A percentile compares a stretch with the other conserved stretches of the same genome.
Conservation (phyloP, 805 yeast species). For the Wickerhamiella kurtzmanii region DNA sequence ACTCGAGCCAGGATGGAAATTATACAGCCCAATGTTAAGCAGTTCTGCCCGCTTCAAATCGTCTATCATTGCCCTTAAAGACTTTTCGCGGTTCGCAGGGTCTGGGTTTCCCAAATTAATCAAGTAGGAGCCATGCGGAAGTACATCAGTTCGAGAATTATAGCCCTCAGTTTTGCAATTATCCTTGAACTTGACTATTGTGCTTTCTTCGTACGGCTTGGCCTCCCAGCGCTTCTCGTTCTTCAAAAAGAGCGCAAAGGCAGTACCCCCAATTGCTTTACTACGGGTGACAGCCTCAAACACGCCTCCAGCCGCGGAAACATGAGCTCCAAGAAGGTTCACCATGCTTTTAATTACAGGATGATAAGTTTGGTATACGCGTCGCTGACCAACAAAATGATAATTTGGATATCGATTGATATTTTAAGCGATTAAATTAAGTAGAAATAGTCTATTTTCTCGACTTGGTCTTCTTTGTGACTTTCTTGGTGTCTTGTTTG, state of each 20-base stretch:
- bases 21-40: constrained; percentile 71
- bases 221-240: constrained; percentile 87
- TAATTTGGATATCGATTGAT: neutral
- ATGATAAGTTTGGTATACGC: neutral
- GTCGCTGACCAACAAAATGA: neutral
- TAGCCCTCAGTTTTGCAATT: constrained; percentile 52
- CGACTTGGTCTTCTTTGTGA: constrained; percentile 2
- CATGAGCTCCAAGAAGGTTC: constrained; percentile 74
- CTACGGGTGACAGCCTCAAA: constrained; percentile 55
- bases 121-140: constrained; percentile 92
- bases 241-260: constrained; percentile 83
- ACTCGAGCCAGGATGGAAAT: constrained; percentile 80
- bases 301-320: constrained; percentile 66
- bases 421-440: too few relatives aligned
- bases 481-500: constrained; percentile 2
- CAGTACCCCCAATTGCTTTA: constrained; percentile 47
- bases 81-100: constrained; percentile 57
- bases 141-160: constrained; percentile 36
- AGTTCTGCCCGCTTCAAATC: constrained; percentile 80
- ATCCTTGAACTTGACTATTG: constrained; percentile 49
- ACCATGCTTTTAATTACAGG: too few relatives aligned
- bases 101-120: constrained; percentile 91
- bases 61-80: constrained; percentile 67
- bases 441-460: too few relatives aligned
- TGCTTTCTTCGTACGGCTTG: constrained; percentile 56